These are phyloP conservation scores for Phellinidium pouzarii DNA, from an alignment of 1,284 basidiomycete species.

Conservation along the genomic window DNA sequence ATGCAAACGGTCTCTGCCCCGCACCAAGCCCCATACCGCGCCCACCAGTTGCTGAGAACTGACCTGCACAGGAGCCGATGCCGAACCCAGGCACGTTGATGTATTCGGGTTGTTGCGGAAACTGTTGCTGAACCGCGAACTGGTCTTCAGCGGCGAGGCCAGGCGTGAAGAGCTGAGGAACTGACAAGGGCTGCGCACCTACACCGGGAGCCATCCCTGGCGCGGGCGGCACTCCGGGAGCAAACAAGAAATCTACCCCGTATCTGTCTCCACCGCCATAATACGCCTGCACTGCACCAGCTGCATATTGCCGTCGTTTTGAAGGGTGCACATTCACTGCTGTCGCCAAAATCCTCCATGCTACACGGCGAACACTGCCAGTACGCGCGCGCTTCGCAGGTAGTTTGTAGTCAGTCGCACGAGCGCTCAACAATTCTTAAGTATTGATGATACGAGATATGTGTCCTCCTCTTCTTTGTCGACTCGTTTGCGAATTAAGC, in stretches of 20 bases:
- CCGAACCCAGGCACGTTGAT: constrained; percentile 43
- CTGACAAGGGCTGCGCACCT: constrained; percentile 37
- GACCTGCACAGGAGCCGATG: constrained; percentile 25
- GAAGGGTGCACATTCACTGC: constrained; percentile 30
- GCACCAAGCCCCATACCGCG: constrained; percentile 70
- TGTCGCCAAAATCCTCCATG: constrained; percentile 24
- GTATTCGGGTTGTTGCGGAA: constrained; percentile 50
- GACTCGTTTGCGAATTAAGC: constrained; percentile 6
- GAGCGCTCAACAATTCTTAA: background rate
- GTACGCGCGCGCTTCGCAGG: constrained; percentile 13
- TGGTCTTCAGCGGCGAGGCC: constrained; percentile 63
- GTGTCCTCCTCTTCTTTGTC: background rate
- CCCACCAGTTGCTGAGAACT: constrained; percentile 36
- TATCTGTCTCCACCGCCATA: constrained; percentile 47
- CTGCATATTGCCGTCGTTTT: constrained; percentile 86
- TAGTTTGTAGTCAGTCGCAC: background rate
- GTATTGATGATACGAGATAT: background rate
- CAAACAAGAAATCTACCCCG: constrained; percentile 35
- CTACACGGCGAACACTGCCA: background rate
- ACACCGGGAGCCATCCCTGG: constrained; percentile 24
- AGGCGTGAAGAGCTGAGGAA: constrained; percentile 79
- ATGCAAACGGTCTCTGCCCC: constrained; percentile 61
- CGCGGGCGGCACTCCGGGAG: constrained; percentile 23
- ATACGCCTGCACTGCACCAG: constrained; percentile 83
- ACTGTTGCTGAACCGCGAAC: constrained; percentile 47